Percentiles rank a stretch among this genome's conserved stretches.
These are phyloP conservation scores for Fistulifera solaris DNA, from an alignment of 108 stramenopile species.

Conservation along the genomic window DNA sequence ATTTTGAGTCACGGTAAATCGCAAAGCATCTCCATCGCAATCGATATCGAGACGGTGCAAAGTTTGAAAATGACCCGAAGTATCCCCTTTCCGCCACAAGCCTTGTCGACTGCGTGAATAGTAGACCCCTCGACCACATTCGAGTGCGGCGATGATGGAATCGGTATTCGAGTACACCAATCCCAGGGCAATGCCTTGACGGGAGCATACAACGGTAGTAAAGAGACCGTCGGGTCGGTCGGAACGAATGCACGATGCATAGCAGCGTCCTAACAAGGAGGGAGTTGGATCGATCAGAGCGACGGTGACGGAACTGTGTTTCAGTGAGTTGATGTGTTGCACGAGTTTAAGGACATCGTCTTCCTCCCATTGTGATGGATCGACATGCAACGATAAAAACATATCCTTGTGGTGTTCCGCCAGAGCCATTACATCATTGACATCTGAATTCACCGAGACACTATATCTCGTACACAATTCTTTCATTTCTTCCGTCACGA, in stretches of 20 bases:
- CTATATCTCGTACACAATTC: not conserved
- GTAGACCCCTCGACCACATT: constrained; percentile 88
- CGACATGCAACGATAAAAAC: not conserved
- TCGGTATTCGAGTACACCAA: constrained; percentile 89
- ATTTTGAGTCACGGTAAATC: constrained; percentile 83
- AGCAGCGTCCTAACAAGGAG: constrained; percentile 41
- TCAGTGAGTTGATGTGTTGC: not conserved
- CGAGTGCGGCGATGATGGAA: constrained; percentile 74
- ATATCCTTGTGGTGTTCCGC: not conserved
- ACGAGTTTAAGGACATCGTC: not conserved
- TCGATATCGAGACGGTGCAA: constrained; percentile 83
- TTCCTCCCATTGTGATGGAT: not conserved
- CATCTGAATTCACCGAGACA: too few species aligned
- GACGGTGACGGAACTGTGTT: constrained; percentile 13
- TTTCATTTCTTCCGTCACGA: not conserved
- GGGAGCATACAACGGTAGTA: constrained; percentile 91
- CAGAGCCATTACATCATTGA: too few species aligned
- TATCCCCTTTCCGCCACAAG: constrained; percentile 93
- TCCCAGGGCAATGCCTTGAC: constrained; percentile 73
- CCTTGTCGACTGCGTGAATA: constrained; percentile 80
- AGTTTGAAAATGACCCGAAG: constrained; percentile 87
- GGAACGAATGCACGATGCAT: constrained; percentile 65
- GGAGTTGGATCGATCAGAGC: constrained; percentile 65
- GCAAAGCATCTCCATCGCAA: constrained; percentile 93
- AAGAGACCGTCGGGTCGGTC: constrained; percentile 87